Conservation (phyloP, 768 basidiomycete genomes). For the Rhodosporidiobolus odoratus region DNA sequence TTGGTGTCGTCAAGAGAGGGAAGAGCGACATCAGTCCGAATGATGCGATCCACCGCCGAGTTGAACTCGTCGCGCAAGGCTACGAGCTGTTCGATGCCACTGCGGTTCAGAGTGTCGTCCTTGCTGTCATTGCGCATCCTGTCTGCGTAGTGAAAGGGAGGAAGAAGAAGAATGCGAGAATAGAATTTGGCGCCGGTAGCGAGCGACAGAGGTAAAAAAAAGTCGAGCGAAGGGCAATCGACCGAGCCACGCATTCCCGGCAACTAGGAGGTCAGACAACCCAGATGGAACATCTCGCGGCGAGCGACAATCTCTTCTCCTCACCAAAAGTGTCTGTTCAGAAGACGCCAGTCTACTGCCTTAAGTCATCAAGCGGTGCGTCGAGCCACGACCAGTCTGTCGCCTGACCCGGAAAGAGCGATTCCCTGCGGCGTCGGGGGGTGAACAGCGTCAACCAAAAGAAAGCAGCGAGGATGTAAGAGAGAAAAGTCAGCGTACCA, state of each 20-base stretch:
- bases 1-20: not conserved
- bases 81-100: not conserved
- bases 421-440: constrained; percentile 18
- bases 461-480: not conserved
- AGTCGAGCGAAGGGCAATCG: not conserved
- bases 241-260: not conserved
- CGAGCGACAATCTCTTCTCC: too few relatives aligned
- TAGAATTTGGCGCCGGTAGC: too few relatives aligned
- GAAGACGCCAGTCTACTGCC: not conserved
- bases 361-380: not conserved
- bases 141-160: not conserved
- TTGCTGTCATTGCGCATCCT: too few relatives aligned
- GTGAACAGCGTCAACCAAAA: not conserved
- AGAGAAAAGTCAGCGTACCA: not conserved
- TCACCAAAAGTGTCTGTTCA: not conserved
- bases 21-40: not conserved
- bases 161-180: not conserved
- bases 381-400: constrained; percentile 12
- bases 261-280: too few relatives aligned
- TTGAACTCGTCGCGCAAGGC: constrained; percentile 3
- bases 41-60: not conserved
- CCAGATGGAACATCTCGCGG: too few relatives aligned
- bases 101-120: not conserved
- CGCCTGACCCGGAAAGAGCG: constrained; percentile 12
- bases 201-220: not conserved